Evolutionary conservation across 1,284 basidiomycete species (phyloP).

Genomic region (Chalciporus sp.): DNA sequence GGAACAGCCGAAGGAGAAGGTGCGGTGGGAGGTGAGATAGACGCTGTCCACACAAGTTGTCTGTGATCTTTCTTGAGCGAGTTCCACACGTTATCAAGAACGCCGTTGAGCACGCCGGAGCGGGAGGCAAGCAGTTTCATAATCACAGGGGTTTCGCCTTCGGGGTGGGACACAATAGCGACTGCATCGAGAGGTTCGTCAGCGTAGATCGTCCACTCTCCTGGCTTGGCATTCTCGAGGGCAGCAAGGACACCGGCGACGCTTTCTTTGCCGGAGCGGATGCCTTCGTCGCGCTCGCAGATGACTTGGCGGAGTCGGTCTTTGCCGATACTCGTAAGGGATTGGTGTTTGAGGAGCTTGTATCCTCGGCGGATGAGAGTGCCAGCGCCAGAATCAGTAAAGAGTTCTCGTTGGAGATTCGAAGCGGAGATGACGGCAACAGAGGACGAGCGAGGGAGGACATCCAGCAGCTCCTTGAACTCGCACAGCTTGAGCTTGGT

Average conservation of each 20-base stretch:
- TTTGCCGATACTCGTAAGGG: slow-evolving; percentile 83
- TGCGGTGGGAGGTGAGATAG: slow-evolving; percentile 44
- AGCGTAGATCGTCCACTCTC: slow-evolving; percentile 87
- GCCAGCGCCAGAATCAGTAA: slow-evolving; percentile 97
- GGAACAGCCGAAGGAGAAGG: slow-evolving; percentile 11
- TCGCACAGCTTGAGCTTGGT: slow-evolving; percentile 99
- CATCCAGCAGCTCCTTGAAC: slow-evolving; percentile 98
- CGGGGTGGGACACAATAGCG: slow-evolving; percentile 92
- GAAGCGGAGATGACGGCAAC: slow-evolving; percentile 97
- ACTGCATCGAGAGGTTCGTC: slow-evolving; percentile 97
- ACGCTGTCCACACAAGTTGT: slow-evolving; percentile 95
- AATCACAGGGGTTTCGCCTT: slow-evolving; percentile 88
- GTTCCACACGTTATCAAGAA: slow-evolving; percentile 97
- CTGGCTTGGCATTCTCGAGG: slow-evolving; percentile 69
- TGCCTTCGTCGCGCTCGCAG: slow-evolving; percentile 93
- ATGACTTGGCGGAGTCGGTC: slow-evolving; percentile 93
- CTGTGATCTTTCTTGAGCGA: slow-evolving; percentile 95
- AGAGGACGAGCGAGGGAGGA: slow-evolving; percentile 96
- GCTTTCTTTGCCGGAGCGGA: slow-evolving; percentile 81
- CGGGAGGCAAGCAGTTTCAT: slow-evolving; percentile 90
- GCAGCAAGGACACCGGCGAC: slow-evolving; percentile 89
- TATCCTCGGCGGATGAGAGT: slow-evolving; percentile 97
- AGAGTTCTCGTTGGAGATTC: slow-evolving; percentile 96
- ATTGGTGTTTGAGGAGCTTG: slow-evolving; percentile 91
- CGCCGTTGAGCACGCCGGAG: slow-evolving; percentile 90